These are phyloP conservation scores for Trypanosoma vivax DNA, from an alignment of 208 protist genomes.

Conservation along the genomic window DNA sequence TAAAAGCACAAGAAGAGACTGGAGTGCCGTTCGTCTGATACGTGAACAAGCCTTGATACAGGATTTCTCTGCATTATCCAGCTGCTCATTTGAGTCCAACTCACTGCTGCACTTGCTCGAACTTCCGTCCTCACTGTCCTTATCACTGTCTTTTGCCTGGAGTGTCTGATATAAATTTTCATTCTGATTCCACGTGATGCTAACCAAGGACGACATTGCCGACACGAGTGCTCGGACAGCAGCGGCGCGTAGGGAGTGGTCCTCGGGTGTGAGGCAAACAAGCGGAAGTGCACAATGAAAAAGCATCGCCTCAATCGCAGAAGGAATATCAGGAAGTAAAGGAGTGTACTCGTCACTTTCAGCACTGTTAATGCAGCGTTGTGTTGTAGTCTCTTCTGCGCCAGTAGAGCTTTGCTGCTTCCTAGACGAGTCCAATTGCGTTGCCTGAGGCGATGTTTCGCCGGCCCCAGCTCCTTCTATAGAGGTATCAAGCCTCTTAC, in stretches of 20 bases:
- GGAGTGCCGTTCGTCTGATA: no score
- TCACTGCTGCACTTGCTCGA: background rate
- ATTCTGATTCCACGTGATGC: background rate
- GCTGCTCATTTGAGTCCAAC: background rate
- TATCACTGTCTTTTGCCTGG: background rate
- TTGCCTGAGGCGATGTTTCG: no score
- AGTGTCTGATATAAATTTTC: background rate
- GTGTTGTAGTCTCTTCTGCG: no score
- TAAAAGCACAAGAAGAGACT: conserved; percentile 13
- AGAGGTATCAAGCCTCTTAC: no score
- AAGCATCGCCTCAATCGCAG: conserved; percentile 29
- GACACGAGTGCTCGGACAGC: conserved; percentile 21
- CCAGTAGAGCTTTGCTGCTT: no score
- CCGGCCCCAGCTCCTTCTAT: no score
- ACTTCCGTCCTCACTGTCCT: background rate
- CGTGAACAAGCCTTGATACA: conserved; percentile 5
- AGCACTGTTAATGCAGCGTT: background rate
- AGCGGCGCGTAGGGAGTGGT: conserved; percentile 23
- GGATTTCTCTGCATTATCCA: background rate
- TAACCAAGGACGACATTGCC: conserved; percentile 11
- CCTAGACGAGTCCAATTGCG: no score
- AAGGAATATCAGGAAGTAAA: conserved; percentile 19
- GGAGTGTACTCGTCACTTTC: background rate
- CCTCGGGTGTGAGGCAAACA: conserved; percentile 30
- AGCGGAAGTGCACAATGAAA: conserved; percentile 36